These are phyloP conservation scores for Bacidia gigantensis DNA, from an alignment of 495 filamentous ascomycete genomes.

Conservation along the genomic window DNA sequence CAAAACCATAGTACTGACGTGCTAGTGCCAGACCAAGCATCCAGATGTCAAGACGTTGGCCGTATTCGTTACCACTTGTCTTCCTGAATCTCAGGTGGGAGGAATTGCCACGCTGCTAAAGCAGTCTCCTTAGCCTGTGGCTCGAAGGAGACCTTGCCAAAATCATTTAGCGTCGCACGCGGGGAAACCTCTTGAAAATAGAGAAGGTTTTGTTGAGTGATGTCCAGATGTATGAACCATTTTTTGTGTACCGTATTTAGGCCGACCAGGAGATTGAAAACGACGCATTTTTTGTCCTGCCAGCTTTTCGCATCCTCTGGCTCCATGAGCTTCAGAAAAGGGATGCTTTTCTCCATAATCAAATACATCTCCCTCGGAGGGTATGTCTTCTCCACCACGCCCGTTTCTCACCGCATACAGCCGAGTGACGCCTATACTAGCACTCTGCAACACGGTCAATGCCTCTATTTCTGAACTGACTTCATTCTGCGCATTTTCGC, in stretches of 20 bases:
- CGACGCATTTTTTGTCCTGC: background rate
- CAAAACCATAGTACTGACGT: background rate
- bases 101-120: background rate
- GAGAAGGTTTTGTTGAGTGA: slow-evolving; percentile 6
- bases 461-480: too few relatives aligned
- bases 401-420: too few relatives aligned
- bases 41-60: background rate
- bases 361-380: too few relatives aligned
- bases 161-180: slow-evolving; percentile 1
- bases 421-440: too few relatives aligned
- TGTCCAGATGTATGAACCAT: slow-evolving; percentile 8
- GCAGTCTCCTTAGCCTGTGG: background rate
- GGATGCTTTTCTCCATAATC: background rate
- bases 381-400: too few relatives aligned
- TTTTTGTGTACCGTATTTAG: background rate
- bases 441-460: too few relatives aligned
- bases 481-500: too few relatives aligned
- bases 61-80: background rate
- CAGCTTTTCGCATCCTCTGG: background rate
- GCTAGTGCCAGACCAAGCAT: background rate
- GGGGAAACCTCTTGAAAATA: background rate
- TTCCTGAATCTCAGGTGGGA: background rate
- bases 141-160: slow-evolving; percentile 5
- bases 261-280: background rate
- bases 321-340: background rate